Base-by-base conservation (phyloP, 306 rosid species). In the Inga laurina region DNA sequence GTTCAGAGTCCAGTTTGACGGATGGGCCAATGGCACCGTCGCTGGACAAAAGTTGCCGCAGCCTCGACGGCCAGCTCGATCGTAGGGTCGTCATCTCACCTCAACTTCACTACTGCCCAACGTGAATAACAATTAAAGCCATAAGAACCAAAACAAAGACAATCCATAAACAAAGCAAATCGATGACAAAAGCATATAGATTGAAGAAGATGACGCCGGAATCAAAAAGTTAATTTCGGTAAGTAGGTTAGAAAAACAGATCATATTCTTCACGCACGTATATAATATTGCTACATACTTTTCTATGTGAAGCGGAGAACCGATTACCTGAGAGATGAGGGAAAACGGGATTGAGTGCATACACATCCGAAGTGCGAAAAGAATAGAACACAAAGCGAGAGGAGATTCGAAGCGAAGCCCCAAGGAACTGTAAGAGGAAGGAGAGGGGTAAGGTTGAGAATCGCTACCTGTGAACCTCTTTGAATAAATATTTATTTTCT, bases 51-150 rank as follows among this genome's bases (percentile, higher is more conserved):
- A 97, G 93, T 77, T 94, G 97, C 77, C 99, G 94, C 84, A 97
- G 86, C 97, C 99, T 87, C 79, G 98, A 94, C 32, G 99, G 98
- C 94, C 93, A 93, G 88, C 91, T 94, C 80, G 99, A 93, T 90
- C 97, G 86, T 76, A 87, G 87, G 82, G 98, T 84, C 81, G 94
- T 79, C 99, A 97, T 97, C 90, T 85, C 91, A 88, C 93, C 93
- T 78, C 95, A 87, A 84, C 86, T 91, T 87, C 93, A 89, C 93
- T 84, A 88, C 91, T 88, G 81, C 85, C 87, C 82, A 64, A 76
- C 65, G 49, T 7, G 79, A 24, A 72, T 14, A 19, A 22, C 79
- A 72, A 49, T 71, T 67, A 54, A 77, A 24, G 34, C 52, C 62
- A 78, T 22, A 18, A 57, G n/a, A 82, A 75, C 10, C 35, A 16